Percentiles rank a stretch among this genome's conserved stretches.
Conservation (phyloP, 2,329 filamentous ascomycete genomes). For the Penicillium digitatum region DNA sequence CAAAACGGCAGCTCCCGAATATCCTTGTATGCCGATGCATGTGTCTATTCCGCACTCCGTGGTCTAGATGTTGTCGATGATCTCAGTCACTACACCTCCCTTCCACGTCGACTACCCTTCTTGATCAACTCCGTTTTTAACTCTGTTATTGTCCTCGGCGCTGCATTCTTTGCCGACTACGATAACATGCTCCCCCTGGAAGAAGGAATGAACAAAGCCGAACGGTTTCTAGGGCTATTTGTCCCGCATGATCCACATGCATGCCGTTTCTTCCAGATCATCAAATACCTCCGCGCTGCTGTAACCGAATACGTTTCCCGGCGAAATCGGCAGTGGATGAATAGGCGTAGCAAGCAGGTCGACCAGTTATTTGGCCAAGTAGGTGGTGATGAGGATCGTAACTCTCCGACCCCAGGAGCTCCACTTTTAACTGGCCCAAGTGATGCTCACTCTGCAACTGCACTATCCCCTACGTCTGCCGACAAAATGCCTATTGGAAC, state of each 20-base stretch:
- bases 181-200: constrained; percentile 38
- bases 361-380: constrained; percentile 43
- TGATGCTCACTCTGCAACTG: constrained; percentile 9
- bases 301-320: constrained; percentile 37
- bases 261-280: constrained; percentile 37
- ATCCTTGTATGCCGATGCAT: constrained; percentile 38
- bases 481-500: constrained; percentile 16
- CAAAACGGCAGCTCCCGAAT: constrained; percentile 30
- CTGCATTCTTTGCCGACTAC: constrained; percentile 47
- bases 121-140: constrained; percentile 48
- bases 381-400: constrained; percentile 17
- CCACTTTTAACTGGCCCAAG: constrained; percentile 3
- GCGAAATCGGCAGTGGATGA: constrained; percentile 40
- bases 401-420: constrained; percentile 3
- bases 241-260: constrained; percentile 37
- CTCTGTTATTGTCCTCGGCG: constrained; percentile 44
- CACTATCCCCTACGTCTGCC: constrained; percentile 24
- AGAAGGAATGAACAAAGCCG: constrained; percentile 34
- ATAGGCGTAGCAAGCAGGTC: constrained; percentile 38
- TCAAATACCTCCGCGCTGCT: constrained; percentile 40
- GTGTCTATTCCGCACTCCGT: constrained; percentile 45
- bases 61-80: constrained; percentile 41
- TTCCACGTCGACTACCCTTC: constrained; percentile 46
- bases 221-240: constrained; percentile 33
- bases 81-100: constrained; percentile 31